A percentile compares a stretch with the other conserved stretches of the same genome.
Evolutionary conservation across 495 filamentous ascomycete species (phyloP).

Genomic region (Chaetomidium leptoderma): DNA sequence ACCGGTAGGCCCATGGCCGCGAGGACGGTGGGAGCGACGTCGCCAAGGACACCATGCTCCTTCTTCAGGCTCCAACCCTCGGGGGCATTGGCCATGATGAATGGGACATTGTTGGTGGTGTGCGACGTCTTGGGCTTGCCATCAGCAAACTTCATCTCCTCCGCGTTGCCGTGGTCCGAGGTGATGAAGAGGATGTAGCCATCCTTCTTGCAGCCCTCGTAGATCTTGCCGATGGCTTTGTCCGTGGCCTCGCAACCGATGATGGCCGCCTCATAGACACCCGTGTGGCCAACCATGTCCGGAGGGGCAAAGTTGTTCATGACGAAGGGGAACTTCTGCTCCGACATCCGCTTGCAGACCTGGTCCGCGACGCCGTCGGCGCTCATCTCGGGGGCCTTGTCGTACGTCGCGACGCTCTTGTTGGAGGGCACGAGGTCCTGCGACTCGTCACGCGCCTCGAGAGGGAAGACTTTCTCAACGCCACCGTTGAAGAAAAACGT

Average conservation of each 20-base stretch:
- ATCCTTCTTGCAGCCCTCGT: constrained; percentile 86
- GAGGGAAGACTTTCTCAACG: constrained; percentile 91
- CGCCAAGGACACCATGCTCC: constrained; percentile 77
- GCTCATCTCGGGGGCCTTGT: constrained; percentile 94
- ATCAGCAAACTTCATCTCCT: constrained; percentile 97
- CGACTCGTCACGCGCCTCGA: constrained; percentile 67
- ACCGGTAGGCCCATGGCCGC: constrained; percentile 85
- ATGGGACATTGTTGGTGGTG: constrained; percentile 95
- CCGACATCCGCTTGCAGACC: constrained; percentile 73
- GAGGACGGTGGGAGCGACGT: constrained; percentile 90
- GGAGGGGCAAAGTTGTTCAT: constrained; percentile 99
- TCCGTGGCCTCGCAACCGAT: constrained; percentile 80
- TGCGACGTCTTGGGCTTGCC: constrained; percentile 96
- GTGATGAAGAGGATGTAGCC: constrained; percentile 92
- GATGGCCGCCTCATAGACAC: constrained; percentile 94
- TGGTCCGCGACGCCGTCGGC: constrained; percentile 82
- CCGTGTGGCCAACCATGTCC: constrained; percentile 99
- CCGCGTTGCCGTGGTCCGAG: constrained; percentile 93
- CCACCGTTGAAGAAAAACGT: constrained; percentile 99
- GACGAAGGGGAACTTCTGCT: constrained; percentile 82
- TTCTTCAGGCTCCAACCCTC: constrained; percentile 84
- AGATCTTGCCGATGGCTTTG: constrained; percentile 85
- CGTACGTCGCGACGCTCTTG: constrained; percentile 87
- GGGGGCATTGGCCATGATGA: constrained; percentile 96
- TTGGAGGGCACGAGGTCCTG: constrained; percentile 60